Evolutionary conservation across 805 yeast species (phyloP), one percentile per base, ranked within the genome.

Genomic region (Candida dajiaensis): DNA sequence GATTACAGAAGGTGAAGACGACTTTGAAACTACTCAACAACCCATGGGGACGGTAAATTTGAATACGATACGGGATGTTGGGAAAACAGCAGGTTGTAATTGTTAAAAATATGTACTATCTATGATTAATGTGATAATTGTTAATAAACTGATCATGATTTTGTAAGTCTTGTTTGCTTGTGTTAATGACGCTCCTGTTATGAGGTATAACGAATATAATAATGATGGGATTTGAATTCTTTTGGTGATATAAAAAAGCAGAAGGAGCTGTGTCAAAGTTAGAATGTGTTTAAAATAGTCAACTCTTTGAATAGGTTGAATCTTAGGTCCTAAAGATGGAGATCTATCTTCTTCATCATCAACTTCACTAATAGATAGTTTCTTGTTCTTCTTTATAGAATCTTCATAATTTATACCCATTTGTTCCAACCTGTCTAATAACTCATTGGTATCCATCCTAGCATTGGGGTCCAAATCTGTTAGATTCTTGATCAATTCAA

Each of bases 381-480:
- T 33, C 36, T 16, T 33, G 15, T 33, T 11, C 44, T 26, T 16
- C 37, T 26, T 21, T 15, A 19, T 16, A 3, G 20, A 31, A 18
- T 28, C 20, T 10, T 37, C 40, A 18, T 22, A 23, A 15, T n/a
- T 20, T 15, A n/a, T 31, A 28, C 46, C 43, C n/a, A 57, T 46
- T 6, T 22, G 38, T n/a, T 62, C 61, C 40, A 74, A 46, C 9
- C 49, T 47, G 6, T 48, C 46, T 12, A 73, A 57, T 0, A 78
- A 63, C 19, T 71, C 70, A 0, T 59, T 64, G 1, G 80, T 72
- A 5, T 65, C 54, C 8, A 80, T 76, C 43, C 88, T 69, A 9
- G 53, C 47, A 0, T 44, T 50, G 0, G 75, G 71, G 16, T 69
- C 52, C 4, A 56, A 48, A 20, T 66, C 57, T 2, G 78, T 61